Evolutionary conservation across 345 rosid genomes (phyloP), one percentile per base, ranked within the genome.

Genomic region (Corchorus olitorius): DNA sequence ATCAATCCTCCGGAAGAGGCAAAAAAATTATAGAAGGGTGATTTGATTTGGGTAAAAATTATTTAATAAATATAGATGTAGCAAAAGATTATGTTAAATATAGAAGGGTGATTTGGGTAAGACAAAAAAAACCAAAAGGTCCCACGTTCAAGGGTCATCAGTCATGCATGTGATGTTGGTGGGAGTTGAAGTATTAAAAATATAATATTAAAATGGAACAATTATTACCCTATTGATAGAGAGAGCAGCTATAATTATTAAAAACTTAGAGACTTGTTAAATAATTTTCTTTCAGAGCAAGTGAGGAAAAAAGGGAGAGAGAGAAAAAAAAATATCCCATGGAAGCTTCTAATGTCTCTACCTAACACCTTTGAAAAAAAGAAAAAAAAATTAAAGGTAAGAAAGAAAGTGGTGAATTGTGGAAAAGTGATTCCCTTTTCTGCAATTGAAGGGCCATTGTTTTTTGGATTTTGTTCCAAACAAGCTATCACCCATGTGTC

Each of bases 321-420:
- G 27, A 27, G 43, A 39, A 39, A 52, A 16, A 60, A n/a, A 76
- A 72, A 79, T 59, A 65, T 78, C 84, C 43, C 14, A 74, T 76
- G 86, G 88, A 86, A 88, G 84, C 83, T 86, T 88, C 89, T 60
- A 79, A 76, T 76, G 83, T 72, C 80, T 68, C 82, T 67, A 88
- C 91, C 91, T 83, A 88, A 81, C 91, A 48, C 84, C 78, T 76
- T 84, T 81, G 84, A 81, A 79, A 86, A 80, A 62, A 54, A 17
- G 9, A 22, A 45, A 13, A 35, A 3, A 54, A 17, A 0, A 3
- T 39, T 39, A 39, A 56, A 10, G 9, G 78, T 74, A 71, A 82
- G 74, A 50, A 56, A 17, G 1, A 27, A 68, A 59, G 19, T 19
- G 76, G 67, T 49, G 77, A 78, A 75, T 65, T 78, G 81, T 70